These are phyloP conservation scores for Gossypium gossypioides DNA, from an alignment of 441 rosid species.

Conservation along the genomic window DNA sequence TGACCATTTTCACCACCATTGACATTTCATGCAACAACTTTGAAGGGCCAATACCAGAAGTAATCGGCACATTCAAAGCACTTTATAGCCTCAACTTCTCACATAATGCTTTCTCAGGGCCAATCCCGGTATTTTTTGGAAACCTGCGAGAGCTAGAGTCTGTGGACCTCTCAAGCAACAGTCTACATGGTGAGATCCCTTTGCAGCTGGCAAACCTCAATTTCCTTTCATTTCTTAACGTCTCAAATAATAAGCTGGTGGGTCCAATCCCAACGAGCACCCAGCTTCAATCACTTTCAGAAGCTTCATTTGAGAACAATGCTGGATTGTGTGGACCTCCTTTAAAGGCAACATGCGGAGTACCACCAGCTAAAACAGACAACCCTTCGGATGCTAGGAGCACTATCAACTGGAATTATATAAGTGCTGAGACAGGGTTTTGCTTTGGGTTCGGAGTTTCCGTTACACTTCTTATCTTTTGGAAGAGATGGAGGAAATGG, in stretches of 20 bases:
- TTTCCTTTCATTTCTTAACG: constrained; percentile 30
- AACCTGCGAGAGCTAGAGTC: constrained; percentile 30
- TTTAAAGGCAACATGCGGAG: neutral
- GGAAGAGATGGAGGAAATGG: constrained; percentile 22
- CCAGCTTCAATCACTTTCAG: constrained; percentile 29
- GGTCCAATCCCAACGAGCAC: constrained; percentile 33
- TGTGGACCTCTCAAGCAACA: constrained; percentile 29
- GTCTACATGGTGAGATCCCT: constrained; percentile 28
- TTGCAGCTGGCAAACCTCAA: constrained; percentile 16
- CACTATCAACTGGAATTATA: constrained; percentile 14
- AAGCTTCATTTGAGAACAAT: constrained; percentile 25
- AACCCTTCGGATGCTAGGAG: neutral
- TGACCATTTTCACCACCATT: constrained; percentile 30
- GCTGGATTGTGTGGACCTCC: constrained; percentile 36
- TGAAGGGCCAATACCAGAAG: constrained; percentile 30
- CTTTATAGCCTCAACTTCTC: constrained; percentile 36
- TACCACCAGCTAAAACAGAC: neutral
- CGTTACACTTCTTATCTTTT: constrained; percentile 15
- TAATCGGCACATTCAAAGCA: constrained; percentile 21
- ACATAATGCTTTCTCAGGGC: constrained; percentile 19
- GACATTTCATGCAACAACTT: constrained; percentile 36
- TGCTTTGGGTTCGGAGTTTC: constrained; percentile 18
- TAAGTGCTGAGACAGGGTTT: constrained; percentile 18
- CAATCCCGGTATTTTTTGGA: constrained; percentile 25
- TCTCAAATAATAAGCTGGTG: constrained; percentile 29